phyloP scores from a whole-genome alignment of 2,329 filamentous ascomycete genomes.

The Microsporum canis region DNA sequence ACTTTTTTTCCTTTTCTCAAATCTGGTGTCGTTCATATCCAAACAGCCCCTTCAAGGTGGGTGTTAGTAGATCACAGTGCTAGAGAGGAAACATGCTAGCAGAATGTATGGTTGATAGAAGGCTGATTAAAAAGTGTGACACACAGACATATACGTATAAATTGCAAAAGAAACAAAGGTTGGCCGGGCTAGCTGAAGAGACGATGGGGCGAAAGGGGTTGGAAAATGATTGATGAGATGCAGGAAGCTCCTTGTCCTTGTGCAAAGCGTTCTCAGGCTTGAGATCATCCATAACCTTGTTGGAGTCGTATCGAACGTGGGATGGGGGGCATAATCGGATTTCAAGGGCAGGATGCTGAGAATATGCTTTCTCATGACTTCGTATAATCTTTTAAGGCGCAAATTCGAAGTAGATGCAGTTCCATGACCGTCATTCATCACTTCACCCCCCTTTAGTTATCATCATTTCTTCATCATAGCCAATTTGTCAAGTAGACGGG shows the following conservation, averaged over 20 bases:
- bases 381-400: neutral
- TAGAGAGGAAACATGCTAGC: neutral
- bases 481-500: conserved; percentile 7
- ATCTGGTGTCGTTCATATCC: neutral
- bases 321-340: neutral
- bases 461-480: neutral
- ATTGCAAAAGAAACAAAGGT: neutral
- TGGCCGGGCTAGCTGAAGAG: neutral
- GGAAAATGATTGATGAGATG: neutral
- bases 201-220: neutral
- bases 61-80: neutral
- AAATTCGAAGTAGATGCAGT: neutral
- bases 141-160: neutral
- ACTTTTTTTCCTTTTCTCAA: neutral
- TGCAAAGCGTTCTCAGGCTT: neutral
- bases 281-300: neutral
- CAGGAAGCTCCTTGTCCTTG: neutral
- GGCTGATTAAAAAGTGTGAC: neutral
- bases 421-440: neutral
- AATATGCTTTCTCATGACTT: neutral
- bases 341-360: neutral
- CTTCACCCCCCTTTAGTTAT: neutral
- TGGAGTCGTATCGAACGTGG: neutral
- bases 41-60: neutral
- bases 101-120: neutral